Conservation (phyloP, 1,139 yeast genomes). For the Spathaspora jeffriesii region DNA sequence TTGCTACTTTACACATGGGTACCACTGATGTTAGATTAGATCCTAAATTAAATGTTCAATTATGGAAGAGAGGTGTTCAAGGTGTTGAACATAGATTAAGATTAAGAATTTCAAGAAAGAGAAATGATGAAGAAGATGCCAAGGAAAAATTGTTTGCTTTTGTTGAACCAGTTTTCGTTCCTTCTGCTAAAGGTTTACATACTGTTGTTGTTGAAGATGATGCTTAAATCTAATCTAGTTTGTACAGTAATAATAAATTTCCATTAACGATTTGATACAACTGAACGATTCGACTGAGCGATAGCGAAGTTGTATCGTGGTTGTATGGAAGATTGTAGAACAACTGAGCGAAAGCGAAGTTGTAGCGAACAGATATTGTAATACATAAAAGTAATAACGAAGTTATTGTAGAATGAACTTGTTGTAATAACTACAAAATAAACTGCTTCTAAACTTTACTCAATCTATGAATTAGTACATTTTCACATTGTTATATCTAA, state of each 20-base stretch:
- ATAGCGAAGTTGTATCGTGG: too few species aligned
- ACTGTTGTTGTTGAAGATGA: conserved; percentile 95
- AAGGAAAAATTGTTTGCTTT: conserved; percentile 97
- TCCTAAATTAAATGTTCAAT: conserved; percentile 97
- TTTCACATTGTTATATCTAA: too few species aligned
- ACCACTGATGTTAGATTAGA: conserved; percentile 99
- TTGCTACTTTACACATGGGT: conserved; percentile 99
- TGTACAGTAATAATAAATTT: conserved; percentile 11
- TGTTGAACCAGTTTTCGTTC: conserved; percentile 96
- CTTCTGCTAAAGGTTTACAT: conserved; percentile 96
- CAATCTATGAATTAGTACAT: too few species aligned
- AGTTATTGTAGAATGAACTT: too few species aligned
- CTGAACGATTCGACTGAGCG: too few species aligned
- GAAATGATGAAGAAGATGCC: conserved; percentile 99
- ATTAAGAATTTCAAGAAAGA: conserved; percentile 99
- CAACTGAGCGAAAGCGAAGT: too few species aligned
- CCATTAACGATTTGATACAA: too few species aligned
- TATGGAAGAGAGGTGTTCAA: conserved; percentile 99
- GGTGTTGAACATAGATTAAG: conserved; percentile 99
- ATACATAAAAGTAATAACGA: too few species aligned
- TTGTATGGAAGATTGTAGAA: too few species aligned
- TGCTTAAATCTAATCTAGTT: conserved; percentile 13
- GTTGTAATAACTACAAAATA: too few species aligned
- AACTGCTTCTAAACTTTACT: too few species aligned
- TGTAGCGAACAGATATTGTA: too few species aligned